Base-by-base conservation (phyloP, 352 stramenopile genomes). In the Phytophthora brassicae region DNA sequence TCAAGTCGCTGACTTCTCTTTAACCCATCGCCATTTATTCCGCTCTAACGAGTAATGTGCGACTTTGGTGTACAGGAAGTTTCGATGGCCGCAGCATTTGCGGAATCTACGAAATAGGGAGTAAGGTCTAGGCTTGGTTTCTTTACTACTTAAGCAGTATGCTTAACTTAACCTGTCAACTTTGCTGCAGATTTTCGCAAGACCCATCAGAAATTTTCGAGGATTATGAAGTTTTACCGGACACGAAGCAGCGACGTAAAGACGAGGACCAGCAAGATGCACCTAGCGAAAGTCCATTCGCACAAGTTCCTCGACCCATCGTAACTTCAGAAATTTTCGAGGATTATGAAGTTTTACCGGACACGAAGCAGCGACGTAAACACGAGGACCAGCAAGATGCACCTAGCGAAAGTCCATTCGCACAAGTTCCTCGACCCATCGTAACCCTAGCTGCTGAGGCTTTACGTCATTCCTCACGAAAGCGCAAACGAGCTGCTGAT, bases 71-170 rank as follows among this genome's bases (percentile, higher is more conserved):
- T 26, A 11, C 51, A 93, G 84, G 5, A 90, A 93, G 54, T 93
- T 91, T 54, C 82, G 84, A 17, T 93, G 84, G 84, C 84, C 84
- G 29, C 62, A 86, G 38, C 80, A 78, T 31, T 8, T 87, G 31
- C 74, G 74, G 9, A 93, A 91, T 42, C 42, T 90, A 23, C 72
- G 71, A n/a, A 81, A 74, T 29, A 70, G 56, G 13, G 68, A 81
- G 84, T 92, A 72, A 47, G 75, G 29, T 57, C 79, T 64, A 19
- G 52, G 50, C 19, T 12, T 11, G 26, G 17, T 17, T 16, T 44
- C 38, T 16, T 23, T 22, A 13, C n/a, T 29, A 19, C 12, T 64
- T 23, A 43, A 20, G 20, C 38, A 28, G 13, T 12, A 9, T 38
- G 16, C 12, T 17, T 31, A 36, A 19, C 12, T 17, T 31, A 36